Evolutionary conservation across 441 rosid species (phyloP).

Genomic region (Bruguiera hainesii): DNA sequence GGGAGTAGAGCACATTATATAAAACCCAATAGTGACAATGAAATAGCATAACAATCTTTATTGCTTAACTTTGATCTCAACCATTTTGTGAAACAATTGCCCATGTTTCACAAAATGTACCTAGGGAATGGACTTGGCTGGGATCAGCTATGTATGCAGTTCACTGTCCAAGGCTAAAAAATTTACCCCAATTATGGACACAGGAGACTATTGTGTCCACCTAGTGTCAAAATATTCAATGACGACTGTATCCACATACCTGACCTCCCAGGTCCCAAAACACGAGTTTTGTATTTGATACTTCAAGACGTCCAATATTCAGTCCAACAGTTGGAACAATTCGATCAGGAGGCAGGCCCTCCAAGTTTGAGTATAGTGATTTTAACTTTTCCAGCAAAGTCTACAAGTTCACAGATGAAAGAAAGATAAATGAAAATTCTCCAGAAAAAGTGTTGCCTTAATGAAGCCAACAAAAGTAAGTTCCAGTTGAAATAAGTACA

Average conservation of each 20-base stretch:
- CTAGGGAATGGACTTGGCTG: too few species aligned
- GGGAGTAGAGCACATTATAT: too few species aligned
- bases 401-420: constrained; percentile 32
- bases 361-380: constrained; percentile 67
- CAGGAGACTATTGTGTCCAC: neutral
- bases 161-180: too few species aligned
- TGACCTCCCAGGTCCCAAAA: constrained; percentile 99
- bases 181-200: too few species aligned
- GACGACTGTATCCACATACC: constrained; percentile 32
- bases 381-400: constrained; percentile 92
- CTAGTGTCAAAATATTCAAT: neutral
- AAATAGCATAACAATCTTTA: too few species aligned
- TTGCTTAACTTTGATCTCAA: too few species aligned
- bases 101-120: too few species aligned
- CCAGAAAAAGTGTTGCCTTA: constrained; percentile 2
- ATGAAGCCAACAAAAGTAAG: constrained; percentile 1
- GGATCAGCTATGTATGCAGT: too few species aligned
- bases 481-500: neutral
- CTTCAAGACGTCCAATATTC: constrained; percentile 88
- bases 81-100: too few species aligned
- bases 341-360: constrained; percentile 95
- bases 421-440: constrained; percentile 3
- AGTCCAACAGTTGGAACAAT: constrained; percentile 96
- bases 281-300: constrained; percentile 73
- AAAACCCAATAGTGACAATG: too few species aligned